Percentiles rank a stretch among this genome's conserved stretches.
Conservation (phyloP, 805 yeast genomes). For the Kockiozyma suomiensis region DNA sequence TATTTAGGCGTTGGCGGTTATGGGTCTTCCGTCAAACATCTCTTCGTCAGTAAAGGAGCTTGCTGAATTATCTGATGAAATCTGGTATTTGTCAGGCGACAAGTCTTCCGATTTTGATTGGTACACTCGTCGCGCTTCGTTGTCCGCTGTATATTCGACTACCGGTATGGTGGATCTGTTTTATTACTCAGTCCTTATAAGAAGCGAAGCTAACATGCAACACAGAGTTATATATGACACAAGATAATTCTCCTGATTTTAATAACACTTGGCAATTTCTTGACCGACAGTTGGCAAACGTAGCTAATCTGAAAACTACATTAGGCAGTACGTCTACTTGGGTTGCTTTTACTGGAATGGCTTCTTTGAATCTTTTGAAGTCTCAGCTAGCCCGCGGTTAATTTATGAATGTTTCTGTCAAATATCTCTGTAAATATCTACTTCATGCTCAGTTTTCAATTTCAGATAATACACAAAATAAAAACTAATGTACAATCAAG, state of each 20-base stretch:
- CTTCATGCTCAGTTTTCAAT: not conserved
- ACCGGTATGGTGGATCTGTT: too few relatives aligned
- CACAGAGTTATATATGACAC: conserved; percentile 73
- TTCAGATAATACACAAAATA: conserved; percentile 7
- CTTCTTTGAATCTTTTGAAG: conserved; percentile 65
- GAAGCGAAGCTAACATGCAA: not conserved
- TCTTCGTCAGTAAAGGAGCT: conserved; percentile 64
- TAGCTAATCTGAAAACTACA: conserved; percentile 59
- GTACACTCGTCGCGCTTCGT: conserved; percentile 82
- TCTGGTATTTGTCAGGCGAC: conserved; percentile 79
- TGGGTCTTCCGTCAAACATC: conserved; percentile 67
- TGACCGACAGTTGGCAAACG: conserved; percentile 56
- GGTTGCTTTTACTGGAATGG: conserved; percentile 66
- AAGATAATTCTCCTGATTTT: conserved; percentile 63
- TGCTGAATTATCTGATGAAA: conserved; percentile 77
- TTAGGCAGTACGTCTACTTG: conserved; percentile 75
- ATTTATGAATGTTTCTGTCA: not conserved
- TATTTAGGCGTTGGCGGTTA: conserved; percentile 55
- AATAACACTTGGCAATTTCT: conserved; percentile 66
- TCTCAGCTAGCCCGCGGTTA: conserved; percentile 57
- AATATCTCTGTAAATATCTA: not conserved
- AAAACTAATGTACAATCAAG: not conserved
- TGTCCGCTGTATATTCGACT: conserved; percentile 70
- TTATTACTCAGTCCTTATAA: too few relatives aligned
- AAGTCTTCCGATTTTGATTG: conserved; percentile 77